Base-by-base conservation (phyloP, 371 early-diverging fungal genomes). In the Chytridium lagenaria region DNA sequence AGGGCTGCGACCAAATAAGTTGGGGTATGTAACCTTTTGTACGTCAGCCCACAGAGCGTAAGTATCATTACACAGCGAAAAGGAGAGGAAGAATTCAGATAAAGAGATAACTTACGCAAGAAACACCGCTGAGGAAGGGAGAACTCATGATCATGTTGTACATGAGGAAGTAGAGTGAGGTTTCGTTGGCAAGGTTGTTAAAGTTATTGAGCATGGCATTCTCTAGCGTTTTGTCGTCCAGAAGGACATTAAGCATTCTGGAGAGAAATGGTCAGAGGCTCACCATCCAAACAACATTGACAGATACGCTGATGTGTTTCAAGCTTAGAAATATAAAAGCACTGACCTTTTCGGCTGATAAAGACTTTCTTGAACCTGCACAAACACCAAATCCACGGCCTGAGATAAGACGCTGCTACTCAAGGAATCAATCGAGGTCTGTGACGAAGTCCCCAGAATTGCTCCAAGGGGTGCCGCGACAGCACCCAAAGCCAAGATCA, bases 161-260 rank as follows among this genome's bases (percentile, higher is more conserved):
- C 61, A 61, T 61, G 34, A 61, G 7, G 36, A 37, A 34, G 61
- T 61, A 61, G 34, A 61, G 61, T 7, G 34, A 28, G 36, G 61
- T 61, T 34, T 61, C 61, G 36, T 61, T 61, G 3, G 2, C 19
- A 34, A 61, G 61, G 61, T 61, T 61, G 30, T 34, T 61, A 34
- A 61, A 61, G 61, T 61, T 61, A 34, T 7, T 61, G n/a, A 61
- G 26, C 61, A 61, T 61, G 61, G 61, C 61, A 15, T 37, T 61
- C 34, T 61, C 61, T 7, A 61, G 34, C 12, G 34, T 34, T 15
- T 61, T 61, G 61, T 61, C 61, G 19, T 61, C 36, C 36, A 61
- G 3, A 3, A 61, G 23, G 19, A 61, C 61, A 15, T 23, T 31
- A 3, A 61, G 12, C 61, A 61, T 61, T 61, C 61, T 61, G 61